Conservation (phyloP, 495 filamentous ascomycete genomes). For the Penicillium lagena region DNA sequence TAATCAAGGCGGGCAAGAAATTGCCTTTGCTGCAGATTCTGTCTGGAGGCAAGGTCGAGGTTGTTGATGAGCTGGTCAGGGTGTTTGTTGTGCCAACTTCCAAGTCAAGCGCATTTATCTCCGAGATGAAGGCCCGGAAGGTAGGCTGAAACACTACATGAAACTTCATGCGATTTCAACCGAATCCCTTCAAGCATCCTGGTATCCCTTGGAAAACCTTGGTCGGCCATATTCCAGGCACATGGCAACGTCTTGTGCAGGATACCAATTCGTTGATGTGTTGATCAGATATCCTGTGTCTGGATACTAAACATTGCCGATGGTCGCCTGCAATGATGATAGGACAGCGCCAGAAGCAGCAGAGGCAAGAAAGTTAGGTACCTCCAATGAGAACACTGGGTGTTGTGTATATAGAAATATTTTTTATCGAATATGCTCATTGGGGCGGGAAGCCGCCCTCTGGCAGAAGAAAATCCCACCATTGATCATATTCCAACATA, state of each 20-base stretch:
- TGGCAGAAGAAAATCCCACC: neutral
- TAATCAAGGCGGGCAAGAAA: conserved; percentile 89
- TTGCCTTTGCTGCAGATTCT: conserved; percentile 67
- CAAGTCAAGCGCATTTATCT: conserved; percentile 65
- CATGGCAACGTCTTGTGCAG: too few relatives aligned
- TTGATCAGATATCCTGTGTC: too few relatives aligned
- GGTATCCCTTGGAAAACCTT: too few relatives aligned
- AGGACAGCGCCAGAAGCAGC: too few relatives aligned
- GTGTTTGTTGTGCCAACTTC: conserved; percentile 71
- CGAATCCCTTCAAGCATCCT: too few relatives aligned
- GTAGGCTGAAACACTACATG: conserved; percentile 6
- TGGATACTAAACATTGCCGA: too few relatives aligned
- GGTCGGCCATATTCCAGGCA: too few relatives aligned
- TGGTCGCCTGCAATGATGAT: too few relatives aligned
- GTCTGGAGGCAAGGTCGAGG: conserved; percentile 69
- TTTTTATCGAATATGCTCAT: conserved; percentile 3
- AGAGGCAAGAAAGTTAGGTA: neutral
- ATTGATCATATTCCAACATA: neutral
- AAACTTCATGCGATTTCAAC: too few relatives aligned
- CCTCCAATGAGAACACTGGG: neutral
- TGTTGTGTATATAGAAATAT: conserved; percentile 7
- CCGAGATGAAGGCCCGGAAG: conserved; percentile 72
- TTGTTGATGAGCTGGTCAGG: conserved; percentile 78
- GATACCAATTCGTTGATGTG: too few relatives aligned
- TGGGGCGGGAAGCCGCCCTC: neutral